These are phyloP conservation scores for Alternaria tenuissima DNA, from an alignment of 2,329 filamentous ascomycete species.

Conservation along the genomic window DNA sequence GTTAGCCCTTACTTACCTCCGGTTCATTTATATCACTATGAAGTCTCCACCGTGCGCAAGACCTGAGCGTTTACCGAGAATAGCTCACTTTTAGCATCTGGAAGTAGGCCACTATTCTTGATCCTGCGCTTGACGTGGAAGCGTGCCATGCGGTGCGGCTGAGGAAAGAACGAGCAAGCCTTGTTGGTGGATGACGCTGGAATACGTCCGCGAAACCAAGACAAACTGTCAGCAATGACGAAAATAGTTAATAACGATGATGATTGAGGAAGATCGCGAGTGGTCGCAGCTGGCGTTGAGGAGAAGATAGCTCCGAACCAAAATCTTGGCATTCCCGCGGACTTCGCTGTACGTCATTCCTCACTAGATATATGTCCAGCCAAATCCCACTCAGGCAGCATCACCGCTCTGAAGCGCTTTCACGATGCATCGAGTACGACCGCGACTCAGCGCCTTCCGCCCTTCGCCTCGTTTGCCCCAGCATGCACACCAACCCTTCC, in stretches of 20 bases:
- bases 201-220: not conserved
- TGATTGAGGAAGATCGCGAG: not conserved
- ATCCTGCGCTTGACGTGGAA: not conserved
- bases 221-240: not conserved
- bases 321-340: slow-evolving; percentile 27
- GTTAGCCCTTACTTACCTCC: not conserved
- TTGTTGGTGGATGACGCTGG: not conserved
- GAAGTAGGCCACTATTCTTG: not conserved
- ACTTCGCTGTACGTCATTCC: slow-evolving; percentile 14
- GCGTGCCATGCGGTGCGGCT: not conserved
- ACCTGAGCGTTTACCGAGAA: too few relatives aligned
- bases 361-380: not conserved
- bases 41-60: too few relatives aligned
- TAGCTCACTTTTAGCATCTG: too few relatives aligned
- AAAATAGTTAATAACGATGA: not conserved
- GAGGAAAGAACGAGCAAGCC: not conserved
- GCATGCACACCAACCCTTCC: not conserved
- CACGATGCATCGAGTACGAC: slow-evolving; percentile 31
- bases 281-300: not conserved
- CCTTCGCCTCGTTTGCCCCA: not conserved
- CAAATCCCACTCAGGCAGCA: not conserved
- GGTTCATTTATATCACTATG: too few relatives aligned
- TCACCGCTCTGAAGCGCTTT: not conserved
- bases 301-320: not conserved
- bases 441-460: slow-evolving; percentile 13